phyloP scores from a whole-genome alignment of 2,329 filamentous ascomycete genomes.

The Pestalotiopsis sp. region DNA sequence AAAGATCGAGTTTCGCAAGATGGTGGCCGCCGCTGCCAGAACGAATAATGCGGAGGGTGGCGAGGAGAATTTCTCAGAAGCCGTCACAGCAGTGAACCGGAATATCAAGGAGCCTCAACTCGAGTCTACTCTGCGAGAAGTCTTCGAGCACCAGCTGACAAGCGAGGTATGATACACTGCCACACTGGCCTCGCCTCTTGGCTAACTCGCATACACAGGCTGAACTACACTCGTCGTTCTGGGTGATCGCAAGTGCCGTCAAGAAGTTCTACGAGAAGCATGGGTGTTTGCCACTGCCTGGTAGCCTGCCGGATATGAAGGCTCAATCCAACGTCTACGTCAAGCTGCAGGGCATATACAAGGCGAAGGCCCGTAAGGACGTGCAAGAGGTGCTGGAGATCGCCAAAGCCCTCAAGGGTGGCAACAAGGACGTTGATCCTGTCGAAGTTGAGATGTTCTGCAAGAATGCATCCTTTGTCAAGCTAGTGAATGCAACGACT shows the following conservation, averaged over 20 bases:
- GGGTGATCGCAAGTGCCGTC: slow-evolving; percentile 83
- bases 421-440: slow-evolving; percentile 54
- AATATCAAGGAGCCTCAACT: slow-evolving; percentile 71
- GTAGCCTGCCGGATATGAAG: slow-evolving; percentile 95
- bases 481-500: slow-evolving; percentile 67
- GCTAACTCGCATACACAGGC: slow-evolving; percentile 29
- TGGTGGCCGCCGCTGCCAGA: slow-evolving; percentile 67
- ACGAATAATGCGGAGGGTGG: slow-evolving; percentile 77
- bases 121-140: slow-evolving; percentile 68
- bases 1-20: slow-evolving; percentile 77
- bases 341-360: slow-evolving; percentile 89
- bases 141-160: slow-evolving; percentile 68
- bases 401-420: slow-evolving; percentile 54
- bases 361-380: slow-evolving; percentile 79
- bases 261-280: slow-evolving; percentile 75
- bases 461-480: slow-evolving; percentile 92
- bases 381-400: slow-evolving; percentile 69
- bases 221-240: slow-evolving; percentile 67
- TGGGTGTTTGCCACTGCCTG: slow-evolving; percentile 76
- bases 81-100: slow-evolving; percentile 82
- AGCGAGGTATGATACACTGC: slow-evolving; percentile 51
- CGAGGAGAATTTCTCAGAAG: slow-evolving; percentile 97
- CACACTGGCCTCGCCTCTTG: slow-evolving; percentile 28
- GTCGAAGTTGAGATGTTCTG: slow-evolving; percentile 88
- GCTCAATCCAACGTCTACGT: slow-evolving; percentile 89